Evolutionary conservation across 1,139 yeast species (phyloP).

Genomic region (Taiozyma sp.): DNA sequence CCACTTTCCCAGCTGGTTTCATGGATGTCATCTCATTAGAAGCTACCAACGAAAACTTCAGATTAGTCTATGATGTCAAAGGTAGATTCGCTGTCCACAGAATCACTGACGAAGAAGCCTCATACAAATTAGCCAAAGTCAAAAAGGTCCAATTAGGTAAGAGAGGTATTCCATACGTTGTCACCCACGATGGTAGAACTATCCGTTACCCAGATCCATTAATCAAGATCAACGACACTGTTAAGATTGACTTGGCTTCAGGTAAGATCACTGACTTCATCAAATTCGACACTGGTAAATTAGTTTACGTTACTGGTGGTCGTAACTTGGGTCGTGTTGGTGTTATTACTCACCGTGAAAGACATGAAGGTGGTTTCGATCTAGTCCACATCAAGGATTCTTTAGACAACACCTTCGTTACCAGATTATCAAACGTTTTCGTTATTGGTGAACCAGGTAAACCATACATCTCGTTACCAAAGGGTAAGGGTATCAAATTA

Average conservation of each 20-base stretch:
- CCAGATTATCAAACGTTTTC: conserved; percentile 95
- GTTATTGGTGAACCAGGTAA: conserved; percentile 97
- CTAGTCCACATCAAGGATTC: conserved; percentile 97
- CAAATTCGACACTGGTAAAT: conserved; percentile 92
- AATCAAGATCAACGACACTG: conserved; percentile 95
- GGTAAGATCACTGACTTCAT: conserved; percentile 91
- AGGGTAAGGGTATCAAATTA: conserved; percentile 99
- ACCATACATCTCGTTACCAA: conserved; percentile 96
- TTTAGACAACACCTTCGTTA: conserved; percentile 94
- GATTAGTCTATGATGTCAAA: conserved; percentile 96
- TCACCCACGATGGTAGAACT: conserved; percentile 99
- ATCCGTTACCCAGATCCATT: conserved; percentile 98
- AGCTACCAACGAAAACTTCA: conserved; percentile 98
- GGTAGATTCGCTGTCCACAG: conserved; percentile 99
- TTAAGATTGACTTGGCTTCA: conserved; percentile 90
- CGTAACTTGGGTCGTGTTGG: conserved; percentile 99
- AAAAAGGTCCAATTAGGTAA: conserved; percentile 97
- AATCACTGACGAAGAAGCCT: conserved; percentile 96
- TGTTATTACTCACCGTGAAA: conserved; percentile 96
- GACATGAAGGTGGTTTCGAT: conserved; percentile 99
- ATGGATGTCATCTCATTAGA: conserved; percentile 96
- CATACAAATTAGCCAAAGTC: conserved; percentile 96
- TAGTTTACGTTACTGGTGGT: conserved; percentile 98
- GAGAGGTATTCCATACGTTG: conserved; percentile 97
- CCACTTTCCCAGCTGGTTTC: conserved; percentile 98